Evolutionary conservation across 176 grass and related monocot species (phyloP).

Genomic region (Otatea glauca): DNA sequence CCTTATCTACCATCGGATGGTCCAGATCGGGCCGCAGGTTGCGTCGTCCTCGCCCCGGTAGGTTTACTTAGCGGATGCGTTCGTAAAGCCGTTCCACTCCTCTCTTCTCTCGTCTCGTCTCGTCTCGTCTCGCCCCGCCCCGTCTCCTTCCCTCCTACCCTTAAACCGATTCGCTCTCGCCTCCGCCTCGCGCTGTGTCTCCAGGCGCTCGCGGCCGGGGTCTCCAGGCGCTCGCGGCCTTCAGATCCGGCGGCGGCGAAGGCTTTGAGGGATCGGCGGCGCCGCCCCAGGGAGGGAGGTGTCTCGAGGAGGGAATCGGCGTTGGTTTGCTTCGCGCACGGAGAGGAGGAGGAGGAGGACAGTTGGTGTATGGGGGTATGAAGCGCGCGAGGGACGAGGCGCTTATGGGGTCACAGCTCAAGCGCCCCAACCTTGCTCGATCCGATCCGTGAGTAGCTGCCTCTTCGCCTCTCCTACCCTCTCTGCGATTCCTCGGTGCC

Average conservation of each 20-base stretch:
- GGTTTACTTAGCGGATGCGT: slow-evolving; percentile 27
- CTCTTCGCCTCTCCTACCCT: slow-evolving; percentile 6
- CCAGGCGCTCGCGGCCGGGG: neutral
- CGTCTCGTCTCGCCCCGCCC: neutral
- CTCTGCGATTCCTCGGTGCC: slow-evolving; percentile 5
- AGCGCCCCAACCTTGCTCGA: slow-evolving; percentile 67
- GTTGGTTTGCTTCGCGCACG: neutral
- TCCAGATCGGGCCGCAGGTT: neutral
- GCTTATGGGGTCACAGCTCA: slow-evolving; percentile 84
- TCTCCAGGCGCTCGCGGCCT: neutral
- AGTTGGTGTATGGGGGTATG: slow-evolving; percentile 57
- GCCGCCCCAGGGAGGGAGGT: slow-evolving; percentile 2
- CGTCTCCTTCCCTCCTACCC: neutral
- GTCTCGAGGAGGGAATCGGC: neutral
- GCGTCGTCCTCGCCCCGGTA: neutral
- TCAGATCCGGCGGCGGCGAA: slow-evolving; percentile 43
- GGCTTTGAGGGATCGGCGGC: slow-evolving; percentile 40
- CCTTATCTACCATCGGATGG: slow-evolving; percentile 28
- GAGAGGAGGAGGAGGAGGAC: neutral
- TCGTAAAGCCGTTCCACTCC: slow-evolving; percentile 11
- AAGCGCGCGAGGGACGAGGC: slow-evolving; percentile 68
- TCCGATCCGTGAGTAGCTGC: slow-evolving; percentile 87
- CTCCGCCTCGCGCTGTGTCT: neutral
- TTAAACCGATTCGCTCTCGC: slow-evolving; percentile 21
- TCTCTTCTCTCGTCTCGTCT: neutral